Percentiles rank a stretch among this genome's conserved stretches.
phyloP scores from a whole-genome alignment of 768 basidiomycete genomes.

The Tephrocybe sp. region DNA sequence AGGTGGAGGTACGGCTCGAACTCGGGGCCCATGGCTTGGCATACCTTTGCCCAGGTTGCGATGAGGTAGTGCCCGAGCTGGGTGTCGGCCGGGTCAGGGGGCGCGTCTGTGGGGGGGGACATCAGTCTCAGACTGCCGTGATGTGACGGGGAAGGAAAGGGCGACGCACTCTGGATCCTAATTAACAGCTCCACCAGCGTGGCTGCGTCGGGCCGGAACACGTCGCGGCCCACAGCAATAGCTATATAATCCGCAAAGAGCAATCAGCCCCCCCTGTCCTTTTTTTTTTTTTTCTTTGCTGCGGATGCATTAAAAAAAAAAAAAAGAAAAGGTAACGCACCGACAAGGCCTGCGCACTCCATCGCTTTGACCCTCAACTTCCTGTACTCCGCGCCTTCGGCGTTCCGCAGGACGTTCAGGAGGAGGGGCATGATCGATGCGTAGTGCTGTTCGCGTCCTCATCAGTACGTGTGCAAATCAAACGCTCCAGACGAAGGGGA shows the following conservation, averaged over 20 bases:
- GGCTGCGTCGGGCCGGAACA: constrained; percentile 74
- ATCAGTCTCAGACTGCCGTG: background rate
- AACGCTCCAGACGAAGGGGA: no score
- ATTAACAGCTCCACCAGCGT: constrained; percentile 73
- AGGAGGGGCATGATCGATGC: constrained; percentile 78
- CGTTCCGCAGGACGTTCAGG: constrained; percentile 72
- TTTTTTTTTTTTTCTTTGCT: no score
- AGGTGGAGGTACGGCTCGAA: constrained; percentile 86
- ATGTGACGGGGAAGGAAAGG: background rate
- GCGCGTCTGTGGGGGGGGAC: constrained; percentile 47
- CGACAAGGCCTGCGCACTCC: constrained; percentile 88
- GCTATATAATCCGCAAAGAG: constrained; percentile 57
- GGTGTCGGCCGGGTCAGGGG: constrained; percentile 69
- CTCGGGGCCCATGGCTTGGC: constrained; percentile 79
- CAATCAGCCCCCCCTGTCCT: no score
- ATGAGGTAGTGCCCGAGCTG: constrained; percentile 76
- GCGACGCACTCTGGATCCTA: constrained; percentile 67
- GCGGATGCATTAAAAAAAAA: no score
- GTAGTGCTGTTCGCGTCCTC: constrained; percentile 55
- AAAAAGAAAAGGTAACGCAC: constrained; percentile 37
- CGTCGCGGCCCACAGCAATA: constrained; percentile 81
- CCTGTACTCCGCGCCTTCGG: constrained; percentile 63
- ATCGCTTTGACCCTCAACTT: constrained; percentile 81
- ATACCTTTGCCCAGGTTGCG: constrained; percentile 87
- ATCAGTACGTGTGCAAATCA: background rate